A percentile compares a stretch with the other conserved stretches of the same genome.
Conservation (phyloP, 2,329 filamentous ascomycete species). For the Colletotrichum orbiculare region DNA sequence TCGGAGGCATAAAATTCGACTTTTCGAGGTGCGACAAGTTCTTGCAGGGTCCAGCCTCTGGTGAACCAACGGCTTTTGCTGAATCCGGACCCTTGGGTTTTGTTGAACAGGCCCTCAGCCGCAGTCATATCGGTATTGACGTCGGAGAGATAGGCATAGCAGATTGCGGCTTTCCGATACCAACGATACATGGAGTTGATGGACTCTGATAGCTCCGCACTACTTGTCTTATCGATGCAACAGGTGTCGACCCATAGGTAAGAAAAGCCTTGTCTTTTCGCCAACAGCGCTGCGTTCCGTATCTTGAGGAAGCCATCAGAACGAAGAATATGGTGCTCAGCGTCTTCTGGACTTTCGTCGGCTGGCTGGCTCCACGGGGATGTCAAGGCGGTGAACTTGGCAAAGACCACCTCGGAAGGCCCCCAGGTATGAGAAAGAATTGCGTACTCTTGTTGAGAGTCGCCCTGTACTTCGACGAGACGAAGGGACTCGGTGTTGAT, state of each 20-base stretch:
- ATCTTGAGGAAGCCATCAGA: too few relatives aligned
- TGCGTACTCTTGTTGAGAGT: constrained; percentile 41
- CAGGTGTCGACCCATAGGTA: constrained; percentile 39
- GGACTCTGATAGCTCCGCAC: constrained; percentile 37
- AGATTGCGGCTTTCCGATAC: constrained; percentile 35
- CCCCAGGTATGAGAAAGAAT: constrained; percentile 52
- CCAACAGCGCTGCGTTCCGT: too few relatives aligned
- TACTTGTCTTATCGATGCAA: constrained; percentile 42
- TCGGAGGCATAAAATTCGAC: neutral
- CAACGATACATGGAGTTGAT: constrained; percentile 37
- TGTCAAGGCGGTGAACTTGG: constrained; percentile 34
- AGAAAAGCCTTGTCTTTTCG: too few relatives aligned
- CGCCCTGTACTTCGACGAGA: constrained; percentile 40
- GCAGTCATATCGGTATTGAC: neutral
- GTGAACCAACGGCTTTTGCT: neutral
- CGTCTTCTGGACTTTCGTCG: too few relatives aligned
- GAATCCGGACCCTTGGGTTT: neutral
- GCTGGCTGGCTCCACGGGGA: too few relatives aligned
- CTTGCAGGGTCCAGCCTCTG: constrained; percentile 3
- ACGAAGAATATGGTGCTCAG: too few relatives aligned
- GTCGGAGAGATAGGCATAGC: constrained; percentile 37
- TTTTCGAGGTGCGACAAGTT: neutral
- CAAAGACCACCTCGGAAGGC: constrained; percentile 43
- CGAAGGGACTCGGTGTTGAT: constrained; percentile 39
- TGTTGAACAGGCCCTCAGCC: neutral